Percentiles rank a stretch among this genome's conserved stretches.
These are phyloP conservation scores for Erysimum cheiri DNA, from an alignment of 441 rosid species.

Conservation along the genomic window DNA sequence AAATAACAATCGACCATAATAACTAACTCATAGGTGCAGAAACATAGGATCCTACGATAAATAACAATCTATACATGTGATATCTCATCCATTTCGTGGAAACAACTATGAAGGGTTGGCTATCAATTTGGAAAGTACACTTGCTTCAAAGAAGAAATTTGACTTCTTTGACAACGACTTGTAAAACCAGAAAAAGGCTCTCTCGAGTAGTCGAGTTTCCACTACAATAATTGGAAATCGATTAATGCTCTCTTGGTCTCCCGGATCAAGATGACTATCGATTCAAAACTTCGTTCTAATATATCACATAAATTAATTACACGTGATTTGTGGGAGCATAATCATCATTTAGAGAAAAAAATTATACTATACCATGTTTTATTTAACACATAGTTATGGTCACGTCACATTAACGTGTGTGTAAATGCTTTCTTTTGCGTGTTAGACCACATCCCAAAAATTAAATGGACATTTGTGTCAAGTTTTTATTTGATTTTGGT, in stretches of 20 bases:
- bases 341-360: neutral
- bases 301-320: neutral
- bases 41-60: neutral
- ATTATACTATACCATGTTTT: no score
- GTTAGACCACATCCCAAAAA: neutral
- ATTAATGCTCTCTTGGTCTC: neutral
- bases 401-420: conserved; percentile 3
- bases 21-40: no score
- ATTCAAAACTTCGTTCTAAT: neutral
- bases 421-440: neutral
- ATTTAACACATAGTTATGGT: neutral
- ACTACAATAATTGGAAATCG: neutral
- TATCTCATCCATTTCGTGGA: no score
- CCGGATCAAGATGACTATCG: neutral
- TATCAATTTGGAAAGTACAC: neutral
- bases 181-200: neutral
- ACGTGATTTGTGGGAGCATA: neutral
- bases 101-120: neutral
- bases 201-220: neutral
- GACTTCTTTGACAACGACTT: neutral
- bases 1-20: no score
- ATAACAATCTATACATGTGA: no score
- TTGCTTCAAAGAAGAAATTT: neutral
- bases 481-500: neutral
- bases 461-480: neutral